Evolutionary conservation across 2,329 filamentous ascomycete species (phyloP), one percentile per base, ranked within the genome.

Genomic region (Pseudonectria foliicola): DNA sequence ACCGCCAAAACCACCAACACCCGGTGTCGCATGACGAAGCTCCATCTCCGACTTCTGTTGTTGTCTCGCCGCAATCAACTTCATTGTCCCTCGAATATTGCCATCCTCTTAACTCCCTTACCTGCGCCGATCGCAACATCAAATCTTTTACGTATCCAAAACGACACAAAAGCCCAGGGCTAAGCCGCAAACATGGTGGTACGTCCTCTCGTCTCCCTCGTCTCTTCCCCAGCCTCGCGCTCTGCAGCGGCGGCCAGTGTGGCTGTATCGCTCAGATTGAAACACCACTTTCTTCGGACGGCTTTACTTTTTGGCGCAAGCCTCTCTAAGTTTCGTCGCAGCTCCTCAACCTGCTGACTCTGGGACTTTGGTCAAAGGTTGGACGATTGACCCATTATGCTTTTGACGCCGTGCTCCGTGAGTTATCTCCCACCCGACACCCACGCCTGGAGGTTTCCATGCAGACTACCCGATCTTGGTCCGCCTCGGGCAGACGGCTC

Each of bases 381-480:
- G 90, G 89, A 71, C 82, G 84, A 64, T 68, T 96, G 56, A 85
- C 85, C 61, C 90, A 96, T 70, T 95, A 93, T 70, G 86, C 88
- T 56, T 90, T 96, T 63, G 90, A 96, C 67, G 90, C 90, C 46
- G 87, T 96, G 50, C 78, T 96, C 53, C 71, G 86, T 92, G 77
- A 53, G 83, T 71, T 28, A 15, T 28, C 27, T 18, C 6, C 25
- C 24, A 26, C 16, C 24, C 15, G 21, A 15, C 25, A 27, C 13
- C 12, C 15, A n/a, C n/a, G n/a, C n/a, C n/a, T n/a, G n/a, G n/a
- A n/a, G n/a, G n/a, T n/a, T n/a, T n/a, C n/a, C n/a, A n/a, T n/a
- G n/a, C n/a, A n/a, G n/a, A n/a, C n/a, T n/a, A n/a, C n/a, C n/a
- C n/a, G n/a, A n/a, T n/a, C n/a, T n/a, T n/a, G n/a, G n/a, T n/a